Evolutionary conservation across 73 alveolate genomes (phyloP).

Genomic region (Uronychia setigera): DNA sequence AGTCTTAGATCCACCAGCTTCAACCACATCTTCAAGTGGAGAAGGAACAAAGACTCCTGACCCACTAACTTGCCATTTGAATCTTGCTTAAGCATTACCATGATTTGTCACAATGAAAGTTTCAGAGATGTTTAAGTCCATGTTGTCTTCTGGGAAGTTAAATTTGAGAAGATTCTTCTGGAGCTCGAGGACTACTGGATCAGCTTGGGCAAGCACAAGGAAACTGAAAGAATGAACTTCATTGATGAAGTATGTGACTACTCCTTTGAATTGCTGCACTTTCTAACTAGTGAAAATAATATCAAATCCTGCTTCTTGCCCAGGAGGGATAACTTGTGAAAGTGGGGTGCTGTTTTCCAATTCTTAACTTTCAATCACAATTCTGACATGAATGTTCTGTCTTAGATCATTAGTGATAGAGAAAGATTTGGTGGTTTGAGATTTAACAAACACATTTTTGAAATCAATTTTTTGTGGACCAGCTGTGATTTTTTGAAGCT

Average conservation of each 20-base stretch:
- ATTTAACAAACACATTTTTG: constrained; percentile 91
- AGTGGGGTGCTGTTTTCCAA: constrained; percentile 79
- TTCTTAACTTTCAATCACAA: constrained; percentile 86
- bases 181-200: constrained; percentile 80
- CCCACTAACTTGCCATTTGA: constrained; percentile 84
- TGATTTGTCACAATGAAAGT: constrained; percentile 87
- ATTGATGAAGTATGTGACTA: constrained; percentile 92
- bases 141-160: constrained; percentile 93
- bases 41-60: constrained; percentile 77
- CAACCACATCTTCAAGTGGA: constrained; percentile 82
- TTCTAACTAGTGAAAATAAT: constrained; percentile 77
- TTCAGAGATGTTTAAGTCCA: constrained; percentile 93
- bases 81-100: constrained; percentile 95
- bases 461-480: constrained; percentile 93
- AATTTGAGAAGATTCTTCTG: constrained; percentile 72
- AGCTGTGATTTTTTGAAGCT: constrained; percentile 91
- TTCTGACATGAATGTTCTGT: constrained; percentile 89
- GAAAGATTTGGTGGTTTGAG: constrained; percentile 86
- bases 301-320: constrained; percentile 97
- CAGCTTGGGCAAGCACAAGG: constrained; percentile 91
- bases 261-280: constrained; percentile 77
- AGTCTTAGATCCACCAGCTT: constrained; percentile 73
- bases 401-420: constrained; percentile 94
- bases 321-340: constrained; percentile 95
- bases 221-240: constrained; percentile 90